Evolutionary conservation across 805 yeast species (phyloP), one percentile per base, ranked within the genome.

Genomic region (Komagataella populi): DNA sequence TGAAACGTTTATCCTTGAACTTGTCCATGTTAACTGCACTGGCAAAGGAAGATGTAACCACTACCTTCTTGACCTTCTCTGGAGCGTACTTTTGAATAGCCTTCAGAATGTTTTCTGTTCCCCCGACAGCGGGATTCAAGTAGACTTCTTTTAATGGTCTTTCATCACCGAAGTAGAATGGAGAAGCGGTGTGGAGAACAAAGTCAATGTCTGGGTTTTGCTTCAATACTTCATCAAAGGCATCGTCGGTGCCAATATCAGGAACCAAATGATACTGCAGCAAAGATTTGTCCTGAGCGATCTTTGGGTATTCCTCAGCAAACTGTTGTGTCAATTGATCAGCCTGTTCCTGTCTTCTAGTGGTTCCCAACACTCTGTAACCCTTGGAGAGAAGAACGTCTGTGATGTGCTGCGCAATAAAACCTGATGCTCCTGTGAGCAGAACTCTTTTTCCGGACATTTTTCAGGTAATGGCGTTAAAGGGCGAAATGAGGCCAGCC

Each of bases 71-170:
- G 36, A 76, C 71, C 51, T 70, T 65, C 6, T 8, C 39, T 8
- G 76, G 71, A n/a, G 74, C 77, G 55, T 64, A 69, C 36, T 60
- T 57, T 55, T 68, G 63, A 50, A 75, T 67, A 1, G 79, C 70
- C 12, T 64, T 60, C 59, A 81, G 64, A 52, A 78, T 67, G 55
- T 73, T 72, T 46, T 62, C 63, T 6, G 84, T 77, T 49, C 85
- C 86, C 46, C 70, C 60, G 12, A 77, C 70, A 1, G 86, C 84
- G 8, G 87, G 86, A 16, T 66, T 60, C 23, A 79, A 61, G 59
- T 77, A 69, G 47, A 72, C 81, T 23, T 69, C 67, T 55, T 80
- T 79, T 4, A 70, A 69, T 49, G 72, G 72, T 3, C 66, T 64
- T 43, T 70, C 63, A 30, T 70, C 66, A 24, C 66, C 66, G 49